Evolutionary conservation across 2,329 filamentous ascomycete genomes (phyloP).

Genomic region (Apiospora koreana): DNA sequence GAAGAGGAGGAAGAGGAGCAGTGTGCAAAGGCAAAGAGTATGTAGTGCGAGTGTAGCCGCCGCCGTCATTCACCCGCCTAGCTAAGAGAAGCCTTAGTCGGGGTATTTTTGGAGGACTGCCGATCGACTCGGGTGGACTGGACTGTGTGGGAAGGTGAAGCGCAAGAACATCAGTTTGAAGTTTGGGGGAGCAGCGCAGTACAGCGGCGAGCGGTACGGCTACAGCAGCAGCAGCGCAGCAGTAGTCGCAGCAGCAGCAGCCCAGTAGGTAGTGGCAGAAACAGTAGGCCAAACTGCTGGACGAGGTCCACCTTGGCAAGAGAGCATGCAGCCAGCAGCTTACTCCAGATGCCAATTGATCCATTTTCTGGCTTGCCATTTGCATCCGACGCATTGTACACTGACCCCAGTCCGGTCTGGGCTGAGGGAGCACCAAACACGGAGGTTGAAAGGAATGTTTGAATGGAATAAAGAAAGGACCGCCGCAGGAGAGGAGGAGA

Average conservation of each 20-base stretch:
- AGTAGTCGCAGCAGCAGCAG: too few relatives aligned
- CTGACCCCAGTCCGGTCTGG: conserved; percentile 1
- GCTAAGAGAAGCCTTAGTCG: conserved; percentile 1
- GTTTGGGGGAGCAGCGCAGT: not conserved
- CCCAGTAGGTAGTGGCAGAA: not conserved
- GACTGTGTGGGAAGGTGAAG: not conserved
- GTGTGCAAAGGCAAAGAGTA: not conserved
- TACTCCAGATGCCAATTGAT: not conserved
- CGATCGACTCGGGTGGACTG: not conserved
- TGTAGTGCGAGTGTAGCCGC: conserved; percentile 7
- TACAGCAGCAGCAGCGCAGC: not conserved
- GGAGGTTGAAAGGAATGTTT: conserved; percentile 4
- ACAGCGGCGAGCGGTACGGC: not conserved
- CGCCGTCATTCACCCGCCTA: conserved; percentile 5
- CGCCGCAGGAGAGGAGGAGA: not conserved
- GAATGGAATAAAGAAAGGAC: not conserved
- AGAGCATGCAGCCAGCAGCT: not conserved
- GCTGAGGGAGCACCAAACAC: not conserved
- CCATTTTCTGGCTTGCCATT: conserved; percentile 1
- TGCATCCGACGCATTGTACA: not conserved
- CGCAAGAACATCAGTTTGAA: not conserved
- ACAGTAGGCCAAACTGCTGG: not conserved
- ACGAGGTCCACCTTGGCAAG: not conserved
- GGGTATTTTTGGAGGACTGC: not conserved
- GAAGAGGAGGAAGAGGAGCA: not conserved